Base-by-base conservation (phyloP, 805 yeast species). In the Candida xyloterini region DNA sequence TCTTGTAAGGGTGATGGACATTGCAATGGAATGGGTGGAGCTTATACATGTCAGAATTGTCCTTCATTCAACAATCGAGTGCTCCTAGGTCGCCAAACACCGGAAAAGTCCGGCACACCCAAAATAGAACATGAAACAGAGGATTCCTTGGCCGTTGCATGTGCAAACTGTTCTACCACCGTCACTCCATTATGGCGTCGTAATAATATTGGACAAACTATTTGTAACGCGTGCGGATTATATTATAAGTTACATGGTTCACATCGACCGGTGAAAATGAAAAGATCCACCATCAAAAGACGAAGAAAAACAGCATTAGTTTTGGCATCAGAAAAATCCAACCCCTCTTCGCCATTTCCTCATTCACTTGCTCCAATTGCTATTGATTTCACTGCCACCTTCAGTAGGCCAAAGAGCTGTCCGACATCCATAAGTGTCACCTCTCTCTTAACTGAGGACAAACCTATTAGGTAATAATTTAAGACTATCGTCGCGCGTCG, bases 21-120 rank as follows among this genome's bases (percentile, higher is more conserved):
- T 43, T 86, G 95, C 60, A 85, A 86, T 53, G 95, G 95, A 3
- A 85, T 90, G 3, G 95, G 95, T 5, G 95, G 95, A 1, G 63
- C 88, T 2, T 71, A 71, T 5, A 87, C 87, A 3, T 86, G 95
- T 60, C 70, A 76, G 47, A 89, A 90, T 2, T 86, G 95, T 56
- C 93, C 95, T 2, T 86, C 93, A 4, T 84, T 60, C 56, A 85
- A 86, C 57, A 87, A 85, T 60, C 70, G 95, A 45, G 65, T 74
- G 14, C 52, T 73, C 6, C 15, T 34, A n/a, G 29, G 23, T 15
- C 26, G 35, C n/a, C 23, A 35, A n/a, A 33, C 27, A 18, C 24
- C 8, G 14, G 32, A 25, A 10, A 13, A 15, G 5, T 23, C 25
- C 4, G 9, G 25, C 13, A 26, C 5, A 7, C 4, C 9, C 27